A percentile compares a stretch with the other conserved stretches of the same genome.
These are phyloP conservation scores for Phytophthora sansomeana DNA, from an alignment of 352 stramenopile genomes.

Conservation along the genomic window DNA sequence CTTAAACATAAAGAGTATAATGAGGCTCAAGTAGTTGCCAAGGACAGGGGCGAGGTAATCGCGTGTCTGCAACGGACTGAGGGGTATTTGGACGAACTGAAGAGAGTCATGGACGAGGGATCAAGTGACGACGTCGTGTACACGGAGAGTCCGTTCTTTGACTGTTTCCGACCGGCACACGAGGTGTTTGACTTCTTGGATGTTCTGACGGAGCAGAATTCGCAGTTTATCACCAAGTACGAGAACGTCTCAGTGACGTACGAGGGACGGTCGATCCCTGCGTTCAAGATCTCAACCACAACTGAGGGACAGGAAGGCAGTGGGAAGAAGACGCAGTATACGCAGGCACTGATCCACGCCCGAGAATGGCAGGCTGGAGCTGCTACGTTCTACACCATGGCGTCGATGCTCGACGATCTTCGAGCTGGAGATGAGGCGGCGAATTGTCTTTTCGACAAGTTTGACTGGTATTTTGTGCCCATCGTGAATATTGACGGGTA, in stretches of 20 bases:
- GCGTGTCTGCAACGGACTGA: conserved; percentile 57
- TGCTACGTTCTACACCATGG: conserved; percentile 56
- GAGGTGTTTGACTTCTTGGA: conserved; percentile 75
- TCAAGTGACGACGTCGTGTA: conserved; percentile 33
- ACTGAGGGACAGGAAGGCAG: background rate
- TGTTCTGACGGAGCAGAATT: conserved; percentile 49
- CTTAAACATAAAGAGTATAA: conserved; percentile 37
- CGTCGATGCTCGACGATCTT: conserved; percentile 52
- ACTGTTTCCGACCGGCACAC: conserved; percentile 73
- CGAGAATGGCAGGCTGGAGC: conserved; percentile 62
- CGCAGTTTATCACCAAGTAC: conserved; percentile 60
- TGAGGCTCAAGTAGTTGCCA: conserved; percentile 37
- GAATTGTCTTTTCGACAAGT: conserved; percentile 43
- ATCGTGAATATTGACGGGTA: conserved; percentile 86
- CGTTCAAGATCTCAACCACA: conserved; percentile 66
- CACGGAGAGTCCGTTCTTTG: conserved; percentile 66
- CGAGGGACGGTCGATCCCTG: conserved; percentile 60
- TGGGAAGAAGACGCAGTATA: conserved; percentile 59
- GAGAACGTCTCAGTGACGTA: conserved; percentile 60
- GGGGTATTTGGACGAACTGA: conserved; percentile 53
- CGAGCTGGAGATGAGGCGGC: conserved; percentile 30
- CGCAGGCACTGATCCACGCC: conserved; percentile 70
- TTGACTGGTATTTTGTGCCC: conserved; percentile 84
- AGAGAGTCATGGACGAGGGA: conserved; percentile 17
- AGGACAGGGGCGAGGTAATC: conserved; percentile 54